These are phyloP conservation scores for Aphanomyces astaci DNA, from an alignment of 352 stramenopile species.

Conservation along the genomic window DNA sequence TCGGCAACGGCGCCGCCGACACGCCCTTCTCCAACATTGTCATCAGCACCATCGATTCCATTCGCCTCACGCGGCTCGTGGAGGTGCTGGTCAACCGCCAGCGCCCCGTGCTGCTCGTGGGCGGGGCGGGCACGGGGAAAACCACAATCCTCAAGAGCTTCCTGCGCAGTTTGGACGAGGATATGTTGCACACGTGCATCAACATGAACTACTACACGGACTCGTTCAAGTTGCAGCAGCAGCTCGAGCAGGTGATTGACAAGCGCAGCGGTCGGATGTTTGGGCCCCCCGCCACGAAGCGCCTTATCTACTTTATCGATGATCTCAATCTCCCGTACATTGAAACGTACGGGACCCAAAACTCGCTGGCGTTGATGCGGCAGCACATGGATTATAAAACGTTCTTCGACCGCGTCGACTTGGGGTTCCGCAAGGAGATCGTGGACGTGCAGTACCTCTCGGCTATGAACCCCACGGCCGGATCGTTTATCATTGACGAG, in stretches of 20 bases:
- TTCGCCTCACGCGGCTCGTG: conserved; percentile 92
- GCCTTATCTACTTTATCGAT: conserved; percentile 96
- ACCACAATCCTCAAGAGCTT: conserved; percentile 97
- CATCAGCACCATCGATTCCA: conserved; percentile 93
- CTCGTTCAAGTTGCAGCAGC: conserved; percentile 90
- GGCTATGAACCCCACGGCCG: conserved; percentile 95
- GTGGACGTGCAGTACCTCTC: conserved; percentile 95
- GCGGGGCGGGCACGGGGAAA: conserved; percentile 94
- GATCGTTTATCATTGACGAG: conserved; percentile 96
- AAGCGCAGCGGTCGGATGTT: conserved; percentile 94
- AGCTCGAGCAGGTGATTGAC: conserved; percentile 95
- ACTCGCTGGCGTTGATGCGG: conserved; percentile 90
- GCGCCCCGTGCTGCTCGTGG: conserved; percentile 93
- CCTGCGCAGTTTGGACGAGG: conserved; percentile 81
- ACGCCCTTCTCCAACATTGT: conserved; percentile 96
- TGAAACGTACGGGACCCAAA: conserved; percentile 96
- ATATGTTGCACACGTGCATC: conserved; percentile 94
- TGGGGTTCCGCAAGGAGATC: conserved; percentile 95
- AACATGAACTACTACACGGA: conserved; percentile 98
- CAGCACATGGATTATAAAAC: conserved; percentile 96
- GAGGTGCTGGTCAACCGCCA: conserved; percentile 90
- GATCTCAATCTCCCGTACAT: conserved; percentile 96
- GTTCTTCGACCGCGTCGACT: conserved; percentile 92
- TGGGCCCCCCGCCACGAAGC: conserved; percentile 91
- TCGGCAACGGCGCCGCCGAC: conserved; percentile 89